Percentiles rank a stretch among this genome's conserved stretches.
These are phyloP conservation scores for Didymosphaeria variabile DNA, from an alignment of 2,329 filamentous ascomycete species.

Conservation along the genomic window DNA sequence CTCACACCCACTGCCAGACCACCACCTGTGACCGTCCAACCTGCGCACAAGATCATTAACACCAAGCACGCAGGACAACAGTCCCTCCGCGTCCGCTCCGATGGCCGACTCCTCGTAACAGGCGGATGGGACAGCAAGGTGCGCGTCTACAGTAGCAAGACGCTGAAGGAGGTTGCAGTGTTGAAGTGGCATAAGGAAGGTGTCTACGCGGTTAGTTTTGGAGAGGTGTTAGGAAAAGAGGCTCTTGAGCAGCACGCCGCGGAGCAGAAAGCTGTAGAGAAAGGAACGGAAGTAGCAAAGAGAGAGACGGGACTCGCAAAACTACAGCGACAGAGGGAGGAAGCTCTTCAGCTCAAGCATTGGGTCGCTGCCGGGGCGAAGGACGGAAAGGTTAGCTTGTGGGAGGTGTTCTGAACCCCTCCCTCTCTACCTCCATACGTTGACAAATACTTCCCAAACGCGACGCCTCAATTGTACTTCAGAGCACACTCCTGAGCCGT, in stretches of 20 bases:
- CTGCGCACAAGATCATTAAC: constrained; percentile 68
- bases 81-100: constrained; percentile 76
- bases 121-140: constrained; percentile 90
- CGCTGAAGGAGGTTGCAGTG: constrained; percentile 86
- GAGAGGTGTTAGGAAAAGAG: constrained; percentile 46
- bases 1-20: constrained; percentile 18
- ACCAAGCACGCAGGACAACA: constrained; percentile 95
- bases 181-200: constrained; percentile 94
- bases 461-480: background rate
- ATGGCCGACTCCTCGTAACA: constrained; percentile 85
- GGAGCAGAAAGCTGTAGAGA: background rate
- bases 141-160: constrained; percentile 81
- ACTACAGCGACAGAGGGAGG: constrained; percentile 47
- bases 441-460: background rate
- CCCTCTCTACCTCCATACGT: background rate
- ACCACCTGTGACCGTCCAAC: constrained; percentile 40
- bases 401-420: constrained; percentile 78
- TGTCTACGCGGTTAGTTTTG: constrained; percentile 83
- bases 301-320: constrained; percentile 31
- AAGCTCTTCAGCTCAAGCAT: constrained; percentile 74
- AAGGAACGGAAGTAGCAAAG: constrained; percentile 10
- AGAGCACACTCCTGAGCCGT: no score
- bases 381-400: constrained; percentile 93
- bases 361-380: constrained; percentile 93
- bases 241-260: constrained; percentile 11